Conservation (phyloP, 495 filamentous ascomycete genomes). For the Astrothelium subdiscretum region DNA sequence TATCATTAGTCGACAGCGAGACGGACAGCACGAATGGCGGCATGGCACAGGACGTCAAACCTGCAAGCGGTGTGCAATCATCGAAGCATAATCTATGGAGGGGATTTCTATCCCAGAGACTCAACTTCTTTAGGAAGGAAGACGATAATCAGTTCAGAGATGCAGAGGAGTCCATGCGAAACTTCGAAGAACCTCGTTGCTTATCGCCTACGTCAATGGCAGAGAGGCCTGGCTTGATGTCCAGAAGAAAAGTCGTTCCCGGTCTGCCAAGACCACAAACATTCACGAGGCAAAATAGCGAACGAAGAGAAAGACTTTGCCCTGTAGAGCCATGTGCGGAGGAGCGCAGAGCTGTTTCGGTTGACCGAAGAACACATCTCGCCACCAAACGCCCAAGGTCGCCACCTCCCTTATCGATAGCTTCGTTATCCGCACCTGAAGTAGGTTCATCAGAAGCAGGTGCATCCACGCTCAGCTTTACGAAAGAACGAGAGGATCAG, state of each 20-base stretch:
- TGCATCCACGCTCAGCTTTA: neutral
- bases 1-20: slow-evolving; percentile 17
- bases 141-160: slow-evolving; percentile 16
- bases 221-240: slow-evolving; percentile 11
- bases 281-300: slow-evolving; percentile 71
- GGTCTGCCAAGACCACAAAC: slow-evolving; percentile 63
- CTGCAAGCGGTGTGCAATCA: slow-evolving; percentile 2
- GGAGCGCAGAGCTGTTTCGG: slow-evolving; percentile 63
- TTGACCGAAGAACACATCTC: slow-evolving; percentile 42
- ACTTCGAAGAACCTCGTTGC: neutral
- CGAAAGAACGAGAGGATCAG: slow-evolving; percentile 4
- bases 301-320: slow-evolving; percentile 59
- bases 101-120: slow-evolving; percentile 20
- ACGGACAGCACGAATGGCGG: slow-evolving; percentile 9
- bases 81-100: slow-evolving; percentile 19
- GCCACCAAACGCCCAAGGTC: slow-evolving; percentile 23
- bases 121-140: slow-evolving; percentile 24
- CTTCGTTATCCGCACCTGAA: slow-evolving; percentile 24
- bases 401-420: slow-evolving; percentile 25
- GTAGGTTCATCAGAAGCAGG: slow-evolving; percentile 10
- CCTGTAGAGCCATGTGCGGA: slow-evolving; percentile 42
- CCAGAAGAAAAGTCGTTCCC: slow-evolving; percentile 57
- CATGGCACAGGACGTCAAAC: slow-evolving; percentile 5
- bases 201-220: slow-evolving; percentile 2
- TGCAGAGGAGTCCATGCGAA: neutral